A percentile compares a stretch with the other conserved stretches of the same genome.
These are phyloP conservation scores for Orbilia ellipsospora DNA, from an alignment of 2,329 filamentous ascomycete genomes.

Conservation along the genomic window DNA sequence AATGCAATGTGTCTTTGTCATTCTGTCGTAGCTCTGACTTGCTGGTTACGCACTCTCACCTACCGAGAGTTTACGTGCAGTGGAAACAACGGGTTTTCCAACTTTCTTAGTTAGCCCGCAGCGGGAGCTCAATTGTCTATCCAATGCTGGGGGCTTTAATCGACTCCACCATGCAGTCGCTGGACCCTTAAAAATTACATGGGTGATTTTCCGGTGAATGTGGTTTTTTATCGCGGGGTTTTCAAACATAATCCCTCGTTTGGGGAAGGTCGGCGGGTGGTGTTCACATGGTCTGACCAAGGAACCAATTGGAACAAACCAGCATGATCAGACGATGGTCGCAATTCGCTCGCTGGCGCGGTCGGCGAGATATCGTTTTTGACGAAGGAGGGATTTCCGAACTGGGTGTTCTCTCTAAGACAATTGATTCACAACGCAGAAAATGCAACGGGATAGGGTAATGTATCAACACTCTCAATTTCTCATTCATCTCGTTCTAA, in stretches of 20 bases:
- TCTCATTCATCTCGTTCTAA: constrained; percentile 21
- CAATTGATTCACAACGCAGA: constrained; percentile 24
- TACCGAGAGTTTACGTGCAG: no score
- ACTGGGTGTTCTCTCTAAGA: not conserved
- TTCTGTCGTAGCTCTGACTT: no score
- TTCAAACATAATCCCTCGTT: not conserved
- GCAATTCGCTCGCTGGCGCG: constrained; percentile 5
- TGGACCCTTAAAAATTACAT: constrained; percentile 44
- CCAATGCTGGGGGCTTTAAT: no score
- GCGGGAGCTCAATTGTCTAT: no score
- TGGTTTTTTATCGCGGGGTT: constrained; percentile 24
- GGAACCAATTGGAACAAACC: constrained; percentile 6
- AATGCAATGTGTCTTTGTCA: no score
- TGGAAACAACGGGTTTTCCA: no score
- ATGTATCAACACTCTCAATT: constrained; percentile 13
- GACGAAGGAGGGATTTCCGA: not conserved
- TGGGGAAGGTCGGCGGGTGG: not conserved
- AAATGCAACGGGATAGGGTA: constrained; percentile 25
- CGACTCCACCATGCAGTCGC: not conserved
- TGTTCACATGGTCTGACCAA: constrained; percentile 22
- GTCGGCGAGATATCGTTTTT: no score
- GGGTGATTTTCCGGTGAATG: constrained; percentile 46
- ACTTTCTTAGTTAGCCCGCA: no score
- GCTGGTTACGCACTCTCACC: no score
- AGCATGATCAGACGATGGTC: not conserved